Evolutionary conservation across 2,329 filamentous ascomycete genomes (phyloP).

Genomic region (Trichoderma citrinoviride): DNA sequence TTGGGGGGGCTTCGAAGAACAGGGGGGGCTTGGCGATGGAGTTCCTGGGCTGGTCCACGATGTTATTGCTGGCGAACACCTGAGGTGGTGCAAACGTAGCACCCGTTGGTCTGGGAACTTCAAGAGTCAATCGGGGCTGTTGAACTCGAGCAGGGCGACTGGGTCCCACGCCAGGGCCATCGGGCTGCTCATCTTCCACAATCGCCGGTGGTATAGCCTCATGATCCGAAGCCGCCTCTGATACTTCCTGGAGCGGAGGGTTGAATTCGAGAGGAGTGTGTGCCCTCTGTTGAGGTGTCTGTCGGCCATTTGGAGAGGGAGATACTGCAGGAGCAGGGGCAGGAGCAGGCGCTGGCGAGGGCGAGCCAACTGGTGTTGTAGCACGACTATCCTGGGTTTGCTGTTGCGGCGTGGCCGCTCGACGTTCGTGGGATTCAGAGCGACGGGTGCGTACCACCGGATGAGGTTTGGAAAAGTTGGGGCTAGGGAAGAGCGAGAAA

Average conservation of each 20-base stretch:
- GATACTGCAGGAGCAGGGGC: conserved; percentile 25
- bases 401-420: conserved; percentile 38
- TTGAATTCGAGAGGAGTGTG: conserved; percentile 38
- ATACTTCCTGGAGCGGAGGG: conserved; percentile 24
- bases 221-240: conserved; percentile 27
- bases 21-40: conserved; percentile 56
- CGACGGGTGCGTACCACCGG: conserved; percentile 37
- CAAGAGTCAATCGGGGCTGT: conserved; percentile 41
- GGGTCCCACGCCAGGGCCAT: neutral
- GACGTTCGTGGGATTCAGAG: conserved; percentile 38
- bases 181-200: conserved; percentile 21
- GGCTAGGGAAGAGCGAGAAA: conserved; percentile 58
- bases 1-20: conserved; percentile 36
- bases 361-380: conserved; percentile 26
- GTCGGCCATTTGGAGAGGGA: conserved; percentile 34
- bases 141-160: conserved; percentile 32
- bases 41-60: conserved; percentile 50
- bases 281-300: conserved; percentile 35
- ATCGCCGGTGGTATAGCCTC: conserved; percentile 1
- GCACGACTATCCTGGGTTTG: conserved; percentile 36
- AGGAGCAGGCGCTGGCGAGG: conserved; percentile 26
- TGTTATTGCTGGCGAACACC: conserved; percentile 49
- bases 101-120: conserved; percentile 47
- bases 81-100: conserved; percentile 52
- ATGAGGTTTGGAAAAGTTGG: conserved; percentile 38